phyloP scores from a whole-genome alignment of 2,329 filamentous ascomycete genomes.

The Blastomyces percursus region DNA sequence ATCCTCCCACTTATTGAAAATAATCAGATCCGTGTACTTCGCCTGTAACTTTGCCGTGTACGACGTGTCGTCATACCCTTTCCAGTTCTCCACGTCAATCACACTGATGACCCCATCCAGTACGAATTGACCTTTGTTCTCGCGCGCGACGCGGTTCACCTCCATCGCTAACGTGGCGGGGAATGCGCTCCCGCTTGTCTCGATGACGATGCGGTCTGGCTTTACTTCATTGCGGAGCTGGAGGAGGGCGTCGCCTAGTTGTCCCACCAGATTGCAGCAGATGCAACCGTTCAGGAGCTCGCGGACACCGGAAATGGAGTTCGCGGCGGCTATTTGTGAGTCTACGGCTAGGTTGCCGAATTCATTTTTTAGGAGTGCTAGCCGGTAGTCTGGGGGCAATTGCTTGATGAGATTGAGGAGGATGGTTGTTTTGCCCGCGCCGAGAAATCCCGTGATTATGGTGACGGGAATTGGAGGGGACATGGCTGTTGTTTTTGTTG shows the following conservation, averaged over 20 bases:
- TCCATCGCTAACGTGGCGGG: slow-evolving; percentile 86
- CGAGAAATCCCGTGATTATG: slow-evolving; percentile 91
- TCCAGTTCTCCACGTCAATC: slow-evolving; percentile 91
- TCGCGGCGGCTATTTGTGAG: slow-evolving; percentile 73
- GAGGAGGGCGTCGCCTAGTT: slow-evolving; percentile 67
- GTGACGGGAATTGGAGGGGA: slow-evolving; percentile 65
- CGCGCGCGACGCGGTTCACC: slow-evolving; percentile 65
- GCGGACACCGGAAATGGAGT: slow-evolving; percentile 75
- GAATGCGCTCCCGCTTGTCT: slow-evolving; percentile 81
- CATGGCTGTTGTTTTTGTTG: neutral
- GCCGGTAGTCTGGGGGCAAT: slow-evolving; percentile 73
- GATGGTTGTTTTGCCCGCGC: slow-evolving; percentile 90
- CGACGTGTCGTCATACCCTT: slow-evolving; percentile 80
- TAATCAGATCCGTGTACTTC: slow-evolving; percentile 75
- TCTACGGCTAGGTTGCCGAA: slow-evolving; percentile 93
- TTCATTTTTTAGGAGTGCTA: slow-evolving; percentile 95
- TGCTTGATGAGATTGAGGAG: slow-evolving; percentile 91
- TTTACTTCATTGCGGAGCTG: slow-evolving; percentile 52
- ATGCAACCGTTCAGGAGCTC: slow-evolving; percentile 96
- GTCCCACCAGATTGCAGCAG: slow-evolving; percentile 95
- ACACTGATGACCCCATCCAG: slow-evolving; percentile 84
- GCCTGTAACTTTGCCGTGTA: slow-evolving; percentile 85
- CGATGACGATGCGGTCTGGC: slow-evolving; percentile 83
- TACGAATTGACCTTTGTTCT: slow-evolving; percentile 49
- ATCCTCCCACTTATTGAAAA: slow-evolving; percentile 87